phyloP scores from a whole-genome alignment of 225 moss, liverwort and hornwort genomes.

The Bryum argenteum region DNA sequence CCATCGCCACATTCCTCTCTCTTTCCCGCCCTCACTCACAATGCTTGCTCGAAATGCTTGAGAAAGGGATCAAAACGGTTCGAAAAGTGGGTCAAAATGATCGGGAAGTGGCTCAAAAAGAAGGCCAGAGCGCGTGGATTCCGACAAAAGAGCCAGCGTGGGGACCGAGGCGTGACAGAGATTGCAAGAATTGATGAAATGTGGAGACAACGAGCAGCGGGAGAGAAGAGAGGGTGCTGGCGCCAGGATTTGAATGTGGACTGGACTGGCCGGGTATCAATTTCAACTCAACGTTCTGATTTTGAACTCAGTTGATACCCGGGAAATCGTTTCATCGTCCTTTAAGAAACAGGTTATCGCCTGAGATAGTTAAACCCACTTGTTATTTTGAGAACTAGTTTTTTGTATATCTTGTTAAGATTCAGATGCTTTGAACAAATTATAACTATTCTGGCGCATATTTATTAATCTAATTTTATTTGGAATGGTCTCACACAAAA shows the following conservation, averaged over 20 bases:
- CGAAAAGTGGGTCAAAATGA: background rate
- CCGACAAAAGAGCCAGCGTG: background rate
- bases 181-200: background rate
- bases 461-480: no score
- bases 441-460: no score
- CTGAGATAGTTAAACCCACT: no score
- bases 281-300: constrained; percentile 36
- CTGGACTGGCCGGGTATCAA: constrained; percentile 12
- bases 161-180: background rate
- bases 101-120: background rate
- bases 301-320: background rate
- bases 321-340: no score
- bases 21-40: background rate
- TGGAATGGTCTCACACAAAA: no score
- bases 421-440: no score
- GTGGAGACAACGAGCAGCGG: background rate
- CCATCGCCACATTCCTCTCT: background rate
- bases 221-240: background rate
- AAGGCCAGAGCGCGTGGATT: background rate
- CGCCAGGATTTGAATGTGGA: constrained; percentile 27
- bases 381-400: no score
- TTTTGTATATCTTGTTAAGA: no score
- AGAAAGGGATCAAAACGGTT: background rate
- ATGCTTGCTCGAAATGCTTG: background rate
- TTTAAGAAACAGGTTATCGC: no score